These are phyloP conservation scores for Botryotinia calthae DNA, from an alignment of 2,329 filamentous ascomycete genomes.

Conservation along the genomic window DNA sequence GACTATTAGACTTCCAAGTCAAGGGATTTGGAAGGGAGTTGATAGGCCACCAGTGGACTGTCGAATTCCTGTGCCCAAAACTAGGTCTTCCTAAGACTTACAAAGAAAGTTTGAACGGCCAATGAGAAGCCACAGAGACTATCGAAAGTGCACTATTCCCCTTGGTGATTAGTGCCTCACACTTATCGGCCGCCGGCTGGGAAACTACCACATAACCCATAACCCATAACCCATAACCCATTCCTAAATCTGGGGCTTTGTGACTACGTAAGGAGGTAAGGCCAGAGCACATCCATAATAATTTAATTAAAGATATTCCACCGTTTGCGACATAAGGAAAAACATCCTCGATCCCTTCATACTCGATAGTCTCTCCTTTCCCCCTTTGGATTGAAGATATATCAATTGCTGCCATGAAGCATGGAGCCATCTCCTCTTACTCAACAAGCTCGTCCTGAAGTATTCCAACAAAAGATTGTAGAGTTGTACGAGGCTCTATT, in stretches of 20 bases:
- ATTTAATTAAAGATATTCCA: neutral
- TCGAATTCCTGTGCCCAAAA: neutral
- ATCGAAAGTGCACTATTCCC: neutral
- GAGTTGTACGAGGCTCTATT: conserved; percentile 85
- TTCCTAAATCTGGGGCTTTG: conserved; percentile 6
- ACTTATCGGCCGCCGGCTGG: conserved; percentile 8
- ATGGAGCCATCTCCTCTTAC: conserved; percentile 94
- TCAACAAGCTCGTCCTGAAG: conserved; percentile 83
- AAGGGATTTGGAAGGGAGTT: neutral
- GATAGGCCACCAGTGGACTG: no score
- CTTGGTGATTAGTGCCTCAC: neutral
- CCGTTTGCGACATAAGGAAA: conserved; percentile 9
- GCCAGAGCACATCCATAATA: conserved; percentile 6
- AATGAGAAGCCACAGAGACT: neutral
- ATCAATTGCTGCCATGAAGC: conserved; percentile 33
- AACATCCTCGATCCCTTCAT: neutral
- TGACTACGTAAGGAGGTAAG: conserved; percentile 1
- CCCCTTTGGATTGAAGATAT: neutral
- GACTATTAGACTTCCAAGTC: no score
- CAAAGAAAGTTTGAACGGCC: neutral
- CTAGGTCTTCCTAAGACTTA: neutral
- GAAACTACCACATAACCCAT: neutral
- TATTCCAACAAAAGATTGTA: conserved; percentile 92
- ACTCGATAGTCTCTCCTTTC: neutral
- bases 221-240: neutral